These are phyloP conservation scores for Magnaporthiopsis rhizophila DNA, from an alignment of 2,329 filamentous ascomycete genomes.

Conservation along the genomic window DNA sequence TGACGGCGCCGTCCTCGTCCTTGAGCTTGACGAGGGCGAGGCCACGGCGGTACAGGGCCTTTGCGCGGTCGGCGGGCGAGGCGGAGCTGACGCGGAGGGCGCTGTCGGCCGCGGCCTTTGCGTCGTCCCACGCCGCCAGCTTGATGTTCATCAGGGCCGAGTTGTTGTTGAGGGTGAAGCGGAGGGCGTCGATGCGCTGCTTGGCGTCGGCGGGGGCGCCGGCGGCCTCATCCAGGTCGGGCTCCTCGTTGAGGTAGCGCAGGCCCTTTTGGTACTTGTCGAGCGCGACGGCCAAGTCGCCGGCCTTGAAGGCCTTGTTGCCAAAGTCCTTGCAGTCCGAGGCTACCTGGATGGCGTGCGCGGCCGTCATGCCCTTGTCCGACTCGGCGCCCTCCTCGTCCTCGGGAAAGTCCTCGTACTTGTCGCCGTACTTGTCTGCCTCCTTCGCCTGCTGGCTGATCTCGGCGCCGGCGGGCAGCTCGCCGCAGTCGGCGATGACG, in stretches of 20 bases:
- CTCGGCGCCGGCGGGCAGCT: slow-evolving; percentile 67
- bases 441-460: slow-evolving; percentile 55
- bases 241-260: slow-evolving; percentile 81
- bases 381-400: slow-evolving; percentile 48
- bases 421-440: slow-evolving; percentile 76
- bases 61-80: slow-evolving; percentile 69
- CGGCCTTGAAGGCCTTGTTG: slow-evolving; percentile 83
- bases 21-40: slow-evolving; percentile 67
- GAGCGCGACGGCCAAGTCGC: slow-evolving; percentile 61
- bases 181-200: slow-evolving; percentile 60
- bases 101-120: slow-evolving; percentile 58
- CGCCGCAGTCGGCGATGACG: slow-evolving; percentile 74
- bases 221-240: slow-evolving; percentile 47
- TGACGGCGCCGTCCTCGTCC: slow-evolving; percentile 75
- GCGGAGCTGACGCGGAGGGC: slow-evolving; percentile 58
- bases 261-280: slow-evolving; percentile 93
- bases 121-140: slow-evolving; percentile 63
- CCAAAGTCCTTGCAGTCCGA: slow-evolving; percentile 83
- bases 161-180: slow-evolving; percentile 84
- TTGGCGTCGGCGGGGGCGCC: slow-evolving; percentile 62
- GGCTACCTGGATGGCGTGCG: slow-evolving; percentile 69
- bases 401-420: slow-evolving; percentile 93
- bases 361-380: slow-evolving; percentile 54
- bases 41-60: slow-evolving; percentile 79
- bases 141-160: slow-evolving; percentile 80